These are phyloP conservation scores for Cladophialophora psammophila DNA, from an alignment of 2,329 filamentous ascomycete species.

Conservation along the genomic window DNA sequence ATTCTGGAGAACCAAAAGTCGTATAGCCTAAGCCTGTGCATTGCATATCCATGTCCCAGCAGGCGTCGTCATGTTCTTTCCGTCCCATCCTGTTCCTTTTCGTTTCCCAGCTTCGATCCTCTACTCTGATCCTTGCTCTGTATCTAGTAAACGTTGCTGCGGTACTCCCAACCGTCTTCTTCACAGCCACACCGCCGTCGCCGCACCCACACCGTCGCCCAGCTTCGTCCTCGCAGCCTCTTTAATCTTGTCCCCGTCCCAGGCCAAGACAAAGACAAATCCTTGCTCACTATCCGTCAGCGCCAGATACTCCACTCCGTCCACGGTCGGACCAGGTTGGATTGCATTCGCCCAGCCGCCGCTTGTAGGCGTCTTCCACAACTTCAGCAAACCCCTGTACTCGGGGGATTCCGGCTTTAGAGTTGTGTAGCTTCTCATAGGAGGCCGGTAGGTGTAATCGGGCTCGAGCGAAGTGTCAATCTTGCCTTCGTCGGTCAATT, in stretches of 20 bases:
- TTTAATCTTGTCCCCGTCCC: slow-evolving; percentile 38
- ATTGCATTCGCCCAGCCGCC: slow-evolving; percentile 42
- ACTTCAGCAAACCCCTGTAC: slow-evolving; percentile 33
- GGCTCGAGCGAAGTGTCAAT: slow-evolving; percentile 22
- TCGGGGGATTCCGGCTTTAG: too few species aligned
- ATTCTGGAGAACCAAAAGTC: too few species aligned
- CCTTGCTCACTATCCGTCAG: slow-evolving; percentile 42
- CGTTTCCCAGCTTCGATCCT: too few species aligned
- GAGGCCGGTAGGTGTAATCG: neutral
- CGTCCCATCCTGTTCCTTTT: too few species aligned
- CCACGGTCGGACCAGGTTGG: slow-evolving; percentile 40
- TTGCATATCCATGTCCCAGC: too few species aligned
- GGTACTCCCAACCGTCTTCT: neutral
- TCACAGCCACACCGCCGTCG: slow-evolving; percentile 41
- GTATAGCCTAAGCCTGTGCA: too few species aligned
- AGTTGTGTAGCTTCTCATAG: too few species aligned
- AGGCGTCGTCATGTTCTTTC: too few species aligned
- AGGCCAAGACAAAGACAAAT: slow-evolving; percentile 39
- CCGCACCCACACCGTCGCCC: slow-evolving; percentile 36
- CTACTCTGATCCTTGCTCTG: neutral
- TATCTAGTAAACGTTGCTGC: neutral
- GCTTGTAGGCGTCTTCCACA: slow-evolving; percentile 40
- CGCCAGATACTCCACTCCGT: slow-evolving; percentile 43
- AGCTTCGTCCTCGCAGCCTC: slow-evolving; percentile 38
- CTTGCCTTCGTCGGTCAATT: slow-evolving; percentile 29